Evolutionary conservation across 305 asterid genomes (phyloP).

Genomic region (Ajuga reptans): DNA sequence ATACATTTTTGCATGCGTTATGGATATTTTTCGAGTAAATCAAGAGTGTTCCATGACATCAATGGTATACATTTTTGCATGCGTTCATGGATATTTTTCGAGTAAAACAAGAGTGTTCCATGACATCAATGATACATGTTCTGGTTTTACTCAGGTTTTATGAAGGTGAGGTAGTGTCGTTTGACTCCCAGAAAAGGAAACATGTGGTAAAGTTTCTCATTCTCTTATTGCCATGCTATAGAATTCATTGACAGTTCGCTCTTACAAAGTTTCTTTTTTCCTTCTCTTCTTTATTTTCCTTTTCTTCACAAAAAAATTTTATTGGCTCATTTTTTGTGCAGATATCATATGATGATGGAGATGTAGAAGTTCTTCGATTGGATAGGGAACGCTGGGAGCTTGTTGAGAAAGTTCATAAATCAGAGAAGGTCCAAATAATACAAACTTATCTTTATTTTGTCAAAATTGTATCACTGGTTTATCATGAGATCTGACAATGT

Average conservation of each 20-base stretch:
- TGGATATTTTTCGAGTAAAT: neutral
- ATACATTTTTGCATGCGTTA: neutral
- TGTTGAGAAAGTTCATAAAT: conserved; percentile 35
- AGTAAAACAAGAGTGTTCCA: conserved; percentile 2
- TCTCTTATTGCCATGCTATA: conserved; percentile 8
- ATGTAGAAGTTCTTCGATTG: conserved; percentile 88
- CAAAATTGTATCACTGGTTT: conserved; percentile 5
- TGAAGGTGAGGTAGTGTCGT: conserved; percentile 79
- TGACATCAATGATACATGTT: conserved; percentile 6
- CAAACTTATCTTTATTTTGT: neutral
- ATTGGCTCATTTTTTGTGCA: conserved; percentile 23
- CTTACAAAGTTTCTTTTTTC: neutral
- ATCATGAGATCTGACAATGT: conserved; percentile 29
- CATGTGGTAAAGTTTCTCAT: conserved; percentile 61
- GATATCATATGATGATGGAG: conserved; percentile 86
- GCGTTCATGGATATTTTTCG: neutral
- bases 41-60: conserved; percentile 11
- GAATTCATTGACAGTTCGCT: conserved; percentile 1
- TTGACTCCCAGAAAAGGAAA: conserved; percentile 64
- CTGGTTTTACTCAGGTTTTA: conserved; percentile 49
- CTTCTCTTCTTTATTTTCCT: neutral
- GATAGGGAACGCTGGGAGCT: conserved; percentile 88
- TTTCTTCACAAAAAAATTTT: neutral
- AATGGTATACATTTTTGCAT: neutral
- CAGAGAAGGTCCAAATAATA: conserved; percentile 37